Evolutionary conservation across 1,139 yeast species (phyloP).

Genomic region (Blastobotrys persicus): DNA sequence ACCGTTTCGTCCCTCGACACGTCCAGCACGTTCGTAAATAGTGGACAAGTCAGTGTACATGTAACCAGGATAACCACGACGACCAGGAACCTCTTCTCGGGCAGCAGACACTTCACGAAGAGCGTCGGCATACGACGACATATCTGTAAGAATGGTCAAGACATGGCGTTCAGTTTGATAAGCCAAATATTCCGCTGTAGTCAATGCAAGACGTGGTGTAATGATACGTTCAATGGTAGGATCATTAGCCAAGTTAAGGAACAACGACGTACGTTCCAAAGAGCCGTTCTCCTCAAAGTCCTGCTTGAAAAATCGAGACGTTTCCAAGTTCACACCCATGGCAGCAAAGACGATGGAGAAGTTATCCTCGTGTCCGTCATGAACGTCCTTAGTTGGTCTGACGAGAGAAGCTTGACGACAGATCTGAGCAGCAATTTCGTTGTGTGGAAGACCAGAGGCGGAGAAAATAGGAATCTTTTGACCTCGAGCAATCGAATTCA

Average conservation of each 20-base stretch:
- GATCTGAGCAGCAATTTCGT: slow-evolving; percentile 98
- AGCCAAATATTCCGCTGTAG: slow-evolving; percentile 97
- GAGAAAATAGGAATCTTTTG: slow-evolving; percentile 98
- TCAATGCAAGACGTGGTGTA: slow-evolving; percentile 98
- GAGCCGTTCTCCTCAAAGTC: slow-evolving; percentile 99
- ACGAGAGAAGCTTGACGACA: slow-evolving; percentile 99
- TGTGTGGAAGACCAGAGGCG: slow-evolving; percentile 98
- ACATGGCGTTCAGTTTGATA: slow-evolving; percentile 99
- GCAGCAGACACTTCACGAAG: slow-evolving; percentile 99
- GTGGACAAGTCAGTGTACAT: slow-evolving; percentile 99
- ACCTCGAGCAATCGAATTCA: slow-evolving; percentile 99
- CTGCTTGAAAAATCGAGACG: slow-evolving; percentile 93
- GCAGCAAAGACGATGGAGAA: slow-evolving; percentile 99
- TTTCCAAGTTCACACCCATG: slow-evolving; percentile 92
- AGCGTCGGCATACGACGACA: slow-evolving; percentile 99
- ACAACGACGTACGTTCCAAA: slow-evolving; percentile 92
- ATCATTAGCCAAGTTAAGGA: slow-evolving; percentile 96
- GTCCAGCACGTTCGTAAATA: slow-evolving; percentile 98
- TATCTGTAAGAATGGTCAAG: slow-evolving; percentile 94
- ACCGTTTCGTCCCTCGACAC: slow-evolving; percentile 99
- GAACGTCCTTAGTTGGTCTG: slow-evolving; percentile 98
- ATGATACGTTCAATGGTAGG: slow-evolving; percentile 99
- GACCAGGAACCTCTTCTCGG: slow-evolving; percentile 99
- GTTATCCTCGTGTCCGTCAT: slow-evolving; percentile 99
- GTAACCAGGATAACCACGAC: slow-evolving; percentile 99